A percentile compares a stretch with the other conserved stretches of the same genome.
Conservation (phyloP, 2,329 filamentous ascomycete genomes). For the Nigrospora sphaerica region DNA sequence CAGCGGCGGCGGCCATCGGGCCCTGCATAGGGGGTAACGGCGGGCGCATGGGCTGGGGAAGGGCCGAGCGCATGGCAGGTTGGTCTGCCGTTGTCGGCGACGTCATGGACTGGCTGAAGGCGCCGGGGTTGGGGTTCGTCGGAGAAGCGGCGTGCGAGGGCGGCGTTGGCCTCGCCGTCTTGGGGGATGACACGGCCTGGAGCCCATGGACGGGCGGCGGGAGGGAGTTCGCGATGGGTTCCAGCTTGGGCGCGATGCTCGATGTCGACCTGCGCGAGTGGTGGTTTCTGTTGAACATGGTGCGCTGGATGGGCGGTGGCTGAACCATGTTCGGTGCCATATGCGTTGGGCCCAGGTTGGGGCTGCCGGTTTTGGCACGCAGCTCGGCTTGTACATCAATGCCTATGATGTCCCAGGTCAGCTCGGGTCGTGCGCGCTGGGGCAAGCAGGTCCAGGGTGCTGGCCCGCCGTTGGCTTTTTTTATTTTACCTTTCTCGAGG, state of each 20-base stretch:
- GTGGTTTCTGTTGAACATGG: slow-evolving; percentile 70
- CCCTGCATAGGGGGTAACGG: slow-evolving; percentile 23
- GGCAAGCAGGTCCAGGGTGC: no score
- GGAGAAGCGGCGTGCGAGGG: slow-evolving; percentile 65
- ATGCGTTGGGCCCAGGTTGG: slow-evolving; percentile 65
- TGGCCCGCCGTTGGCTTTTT: no score
- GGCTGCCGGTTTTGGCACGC: slow-evolving; percentile 84
- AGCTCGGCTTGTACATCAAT: slow-evolving; percentile 97
- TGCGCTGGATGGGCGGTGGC: slow-evolving; percentile 70
- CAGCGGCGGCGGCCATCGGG: slow-evolving; percentile 23
- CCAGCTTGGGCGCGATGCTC: slow-evolving; percentile 68
- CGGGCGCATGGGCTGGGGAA: slow-evolving; percentile 26
- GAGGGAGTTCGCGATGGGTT: slow-evolving; percentile 42
- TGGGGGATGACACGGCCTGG: slow-evolving; percentile 55
- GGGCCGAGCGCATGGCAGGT: slow-evolving; percentile 32
- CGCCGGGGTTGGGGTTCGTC: slow-evolving; percentile 35
- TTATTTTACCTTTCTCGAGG: slow-evolving; percentile 74
- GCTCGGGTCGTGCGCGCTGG: not conserved
- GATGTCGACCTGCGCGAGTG: slow-evolving; percentile 64
- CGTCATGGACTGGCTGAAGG: slow-evolving; percentile 30
- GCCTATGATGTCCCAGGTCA: slow-evolving; percentile 39
- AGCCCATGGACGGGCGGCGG: slow-evolving; percentile 35
- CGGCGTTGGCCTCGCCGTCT: slow-evolving; percentile 68
- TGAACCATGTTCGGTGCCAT: slow-evolving; percentile 63
- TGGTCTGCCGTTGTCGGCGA: slow-evolving; percentile 42